These are phyloP conservation scores for Fusarium sp. DNA, from an alignment of 2,329 filamentous ascomycete genomes.

Conservation along the genomic window DNA sequence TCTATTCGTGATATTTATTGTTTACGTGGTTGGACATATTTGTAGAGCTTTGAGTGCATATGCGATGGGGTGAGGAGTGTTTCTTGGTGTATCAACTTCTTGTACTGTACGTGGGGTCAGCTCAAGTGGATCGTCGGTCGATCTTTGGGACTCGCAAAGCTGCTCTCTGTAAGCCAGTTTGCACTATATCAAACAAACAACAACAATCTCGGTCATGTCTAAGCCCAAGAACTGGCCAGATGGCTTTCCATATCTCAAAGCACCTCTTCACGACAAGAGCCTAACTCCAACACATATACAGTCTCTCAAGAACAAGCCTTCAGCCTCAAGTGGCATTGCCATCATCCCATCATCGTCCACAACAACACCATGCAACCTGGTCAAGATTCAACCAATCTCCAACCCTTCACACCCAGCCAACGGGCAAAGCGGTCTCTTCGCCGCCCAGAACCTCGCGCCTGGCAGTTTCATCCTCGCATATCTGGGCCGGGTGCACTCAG, in stretches of 20 bases:
- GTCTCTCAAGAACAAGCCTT: conserved; percentile 53
- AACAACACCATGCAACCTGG: conserved; percentile 61
- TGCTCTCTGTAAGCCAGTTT: neutral
- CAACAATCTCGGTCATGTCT: conserved; percentile 47
- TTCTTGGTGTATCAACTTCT: neutral
- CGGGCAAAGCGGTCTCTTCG: conserved; percentile 72
- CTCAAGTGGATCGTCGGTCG: conserved; percentile 1
- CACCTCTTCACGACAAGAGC: conserved; percentile 62
- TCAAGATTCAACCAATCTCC: conserved; percentile 67
- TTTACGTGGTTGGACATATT: neutral
- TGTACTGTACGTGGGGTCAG: neutral
- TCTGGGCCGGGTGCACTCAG: conserved; percentile 69
- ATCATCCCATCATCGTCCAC: conserved; percentile 51
- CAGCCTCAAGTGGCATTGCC: conserved; percentile 37
- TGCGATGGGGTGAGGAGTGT: neutral
- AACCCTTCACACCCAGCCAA: conserved; percentile 67
- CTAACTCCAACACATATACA: conserved; percentile 59
- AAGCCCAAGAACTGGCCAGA: conserved; percentile 71
- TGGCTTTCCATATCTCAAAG: conserved; percentile 64
- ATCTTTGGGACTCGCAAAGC: neutral
- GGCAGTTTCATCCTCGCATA: conserved; percentile 73
- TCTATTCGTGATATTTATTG: neutral
- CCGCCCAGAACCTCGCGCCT: conserved; percentile 64
- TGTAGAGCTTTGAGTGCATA: neutral
- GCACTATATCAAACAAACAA: neutral